These are phyloP conservation scores for Tricholoma sp. DNA, from an alignment of 768 basidiomycete genomes.

Conservation along the genomic window DNA sequence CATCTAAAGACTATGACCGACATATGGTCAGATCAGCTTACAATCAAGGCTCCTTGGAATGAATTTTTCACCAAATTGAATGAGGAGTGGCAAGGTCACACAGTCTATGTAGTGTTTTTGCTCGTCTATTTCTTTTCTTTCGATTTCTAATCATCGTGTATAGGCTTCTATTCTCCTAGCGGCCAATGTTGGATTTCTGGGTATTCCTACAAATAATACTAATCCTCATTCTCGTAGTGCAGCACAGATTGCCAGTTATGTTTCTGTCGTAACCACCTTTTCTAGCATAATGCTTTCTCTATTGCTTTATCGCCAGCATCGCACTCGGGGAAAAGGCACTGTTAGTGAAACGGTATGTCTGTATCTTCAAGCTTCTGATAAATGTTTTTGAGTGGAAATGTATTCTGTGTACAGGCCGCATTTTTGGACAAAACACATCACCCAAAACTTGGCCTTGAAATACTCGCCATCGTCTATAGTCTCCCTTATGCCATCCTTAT, in stretches of 20 bases:
- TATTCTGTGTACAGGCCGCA: neutral
- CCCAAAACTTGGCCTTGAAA: slow-evolving; percentile 12
- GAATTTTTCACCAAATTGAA: slow-evolving; percentile 31
- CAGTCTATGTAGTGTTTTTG: slow-evolving; percentile 40
- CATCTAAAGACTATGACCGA: slow-evolving; percentile 36
- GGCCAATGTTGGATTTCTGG: slow-evolving; percentile 45
- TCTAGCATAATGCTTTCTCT: slow-evolving; percentile 39
- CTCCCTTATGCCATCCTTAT: slow-evolving; percentile 24
- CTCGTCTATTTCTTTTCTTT: neutral
- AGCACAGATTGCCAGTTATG: slow-evolving; percentile 36
- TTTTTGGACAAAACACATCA: neutral
- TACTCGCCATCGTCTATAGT: slow-evolving; percentile 22
- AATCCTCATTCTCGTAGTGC: slow-evolving; percentile 17
- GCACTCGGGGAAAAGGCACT: slow-evolving; percentile 23
- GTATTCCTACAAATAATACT: slow-evolving; percentile 37
- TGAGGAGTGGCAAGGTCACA: slow-evolving; percentile 36
- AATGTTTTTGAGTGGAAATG: neutral
- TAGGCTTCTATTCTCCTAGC: slow-evolving; percentile 46
- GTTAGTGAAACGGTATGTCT: slow-evolving; percentile 31
- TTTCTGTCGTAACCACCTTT: slow-evolving; percentile 37
- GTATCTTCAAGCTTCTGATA: neutral
- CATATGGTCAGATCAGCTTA: slow-evolving; percentile 44
- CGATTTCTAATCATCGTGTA: neutral
- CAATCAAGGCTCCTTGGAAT: slow-evolving; percentile 32
- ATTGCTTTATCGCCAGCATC: slow-evolving; percentile 38